Conservation (phyloP, 2,329 filamentous ascomycete genomes). For the Ophiostoma perfectum region DNA sequence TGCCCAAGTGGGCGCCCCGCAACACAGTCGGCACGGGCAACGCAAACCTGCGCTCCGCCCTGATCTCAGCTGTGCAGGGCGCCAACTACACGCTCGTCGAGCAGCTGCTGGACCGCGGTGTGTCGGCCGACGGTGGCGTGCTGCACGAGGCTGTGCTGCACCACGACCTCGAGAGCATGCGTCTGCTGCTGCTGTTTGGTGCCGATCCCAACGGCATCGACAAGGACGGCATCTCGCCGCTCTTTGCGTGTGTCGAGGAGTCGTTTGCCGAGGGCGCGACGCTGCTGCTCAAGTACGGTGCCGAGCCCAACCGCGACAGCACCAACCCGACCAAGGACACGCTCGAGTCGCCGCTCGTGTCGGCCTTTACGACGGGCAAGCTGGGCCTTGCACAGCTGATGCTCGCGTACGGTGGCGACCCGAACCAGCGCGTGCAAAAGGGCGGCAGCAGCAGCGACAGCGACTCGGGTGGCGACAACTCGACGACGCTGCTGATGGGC, state of each 20-base stretch:
- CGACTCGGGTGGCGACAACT: conserved; percentile 34
- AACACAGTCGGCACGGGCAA: conserved; percentile 41
- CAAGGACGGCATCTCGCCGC: conserved; percentile 45
- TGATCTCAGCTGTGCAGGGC: conserved; percentile 51
- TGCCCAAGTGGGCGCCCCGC: conserved; percentile 50
- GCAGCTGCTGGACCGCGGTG: conserved; percentile 54
- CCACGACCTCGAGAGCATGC: conserved; percentile 49
- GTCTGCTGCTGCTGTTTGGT: conserved; percentile 52
- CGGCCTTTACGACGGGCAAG: conserved; percentile 48
- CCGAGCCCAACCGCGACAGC: conserved; percentile 49
- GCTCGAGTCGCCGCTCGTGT: conserved; percentile 50
- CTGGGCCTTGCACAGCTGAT: conserved; percentile 54
- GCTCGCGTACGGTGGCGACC: conserved; percentile 56
- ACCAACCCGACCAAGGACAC: conserved; percentile 39
- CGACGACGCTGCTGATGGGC: conserved; percentile 56
- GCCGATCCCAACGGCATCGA: conserved; percentile 52
- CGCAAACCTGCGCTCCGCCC: conserved; percentile 42
- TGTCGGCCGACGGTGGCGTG: conserved; percentile 46
- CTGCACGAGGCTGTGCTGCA: conserved; percentile 50
- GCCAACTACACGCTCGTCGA: conserved; percentile 53
- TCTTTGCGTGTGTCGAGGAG: conserved; percentile 47
- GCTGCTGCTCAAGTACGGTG: conserved; percentile 59
- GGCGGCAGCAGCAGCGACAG: conserved; percentile 28
- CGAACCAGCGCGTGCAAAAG: conserved; percentile 43
- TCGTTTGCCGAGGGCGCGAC: conserved; percentile 53